Evolutionary conservation across 148 eudicot genomes (phyloP).

Genomic region (Drosera capensis): DNA sequence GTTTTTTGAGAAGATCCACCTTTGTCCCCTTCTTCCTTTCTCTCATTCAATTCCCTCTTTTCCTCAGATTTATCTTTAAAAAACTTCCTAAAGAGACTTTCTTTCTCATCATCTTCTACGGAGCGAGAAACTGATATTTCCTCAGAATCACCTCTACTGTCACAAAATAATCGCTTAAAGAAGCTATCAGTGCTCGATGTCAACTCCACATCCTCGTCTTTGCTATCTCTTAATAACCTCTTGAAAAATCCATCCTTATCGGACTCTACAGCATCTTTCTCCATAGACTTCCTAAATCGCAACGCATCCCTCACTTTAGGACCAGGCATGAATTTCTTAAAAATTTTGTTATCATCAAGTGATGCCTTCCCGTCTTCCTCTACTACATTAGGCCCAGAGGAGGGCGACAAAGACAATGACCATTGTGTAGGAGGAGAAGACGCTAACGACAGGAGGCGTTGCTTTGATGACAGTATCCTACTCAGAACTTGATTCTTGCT

Average conservation of each 20-base stretch:
- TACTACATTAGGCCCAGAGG: conserved; percentile 30
- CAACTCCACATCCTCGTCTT: conserved; percentile 68
- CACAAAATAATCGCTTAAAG: conserved; percentile 85
- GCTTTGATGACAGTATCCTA: conserved; percentile 66
- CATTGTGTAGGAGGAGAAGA: conserved; percentile 61
- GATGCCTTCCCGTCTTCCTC: conserved; percentile 59
- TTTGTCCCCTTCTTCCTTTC: conserved; percentile 20
- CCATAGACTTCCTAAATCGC: conserved; percentile 68
- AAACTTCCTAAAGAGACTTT: conserved; percentile 35
- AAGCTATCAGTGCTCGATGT: conserved; percentile 78
- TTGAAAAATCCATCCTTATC: conserved; percentile 91
- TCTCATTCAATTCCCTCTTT: conserved; percentile 20
- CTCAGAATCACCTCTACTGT: conserved; percentile 60
- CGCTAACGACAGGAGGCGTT: conserved; percentile 57
- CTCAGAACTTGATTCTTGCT: conserved; percentile 76
- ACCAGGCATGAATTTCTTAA: conserved; percentile 74
- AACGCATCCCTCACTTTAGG: conserved; percentile 68
- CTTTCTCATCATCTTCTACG: conserved; percentile 52
- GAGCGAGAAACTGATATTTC: conserved; percentile 46
- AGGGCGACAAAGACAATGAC: conserved; percentile 44
- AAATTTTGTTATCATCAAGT: conserved; percentile 69
- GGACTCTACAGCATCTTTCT: conserved; percentile 61
- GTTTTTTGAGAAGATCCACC: conserved; percentile 13
- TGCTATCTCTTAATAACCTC: conserved; percentile 61
- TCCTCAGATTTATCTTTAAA: conserved; percentile 27